Conservation (phyloP, 169 alveolate genomes). For the Cryptosporidium ryanae region DNA sequence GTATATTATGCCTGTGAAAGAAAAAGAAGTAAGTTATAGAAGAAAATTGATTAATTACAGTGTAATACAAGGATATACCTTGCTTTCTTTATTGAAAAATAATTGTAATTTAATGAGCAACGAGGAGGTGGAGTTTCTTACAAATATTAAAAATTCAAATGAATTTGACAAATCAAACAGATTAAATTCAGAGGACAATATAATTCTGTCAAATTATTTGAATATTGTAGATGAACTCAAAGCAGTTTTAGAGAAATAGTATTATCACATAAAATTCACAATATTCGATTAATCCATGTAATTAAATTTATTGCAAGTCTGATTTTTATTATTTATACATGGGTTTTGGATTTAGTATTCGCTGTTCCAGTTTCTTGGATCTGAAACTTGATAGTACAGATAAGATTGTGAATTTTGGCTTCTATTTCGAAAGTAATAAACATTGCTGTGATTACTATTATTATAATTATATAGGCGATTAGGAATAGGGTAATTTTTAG, state of each 20-base stretch:
- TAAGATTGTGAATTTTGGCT: not conserved
- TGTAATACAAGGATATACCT: slow-evolving; percentile 27
- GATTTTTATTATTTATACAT: too few relatives aligned
- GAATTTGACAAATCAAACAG: not conserved
- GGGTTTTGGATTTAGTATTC: not conserved
- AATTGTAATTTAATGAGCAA: not conserved
- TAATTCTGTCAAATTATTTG: slow-evolving; percentile 10
- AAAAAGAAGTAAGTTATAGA: not conserved
- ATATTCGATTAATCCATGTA: not conserved
- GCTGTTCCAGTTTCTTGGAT: too few relatives aligned
- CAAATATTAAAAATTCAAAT: not conserved
- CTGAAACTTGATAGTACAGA: too few relatives aligned
- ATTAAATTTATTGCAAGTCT: not conserved
- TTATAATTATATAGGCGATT: not conserved
- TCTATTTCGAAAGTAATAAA: slow-evolving; percentile 8
- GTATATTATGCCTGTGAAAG: not conserved
- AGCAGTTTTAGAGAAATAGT: not conserved
- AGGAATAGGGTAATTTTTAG: not conserved
- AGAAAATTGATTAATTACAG: slow-evolving; percentile 14
- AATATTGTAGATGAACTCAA: slow-evolving; percentile 1
- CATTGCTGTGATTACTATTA: slow-evolving; percentile 3
- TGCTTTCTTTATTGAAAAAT: slow-evolving; percentile 18
- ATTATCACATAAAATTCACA: not conserved
- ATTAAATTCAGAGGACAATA: not conserved
- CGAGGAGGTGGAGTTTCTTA: slow-evolving; percentile 23